Evolutionary conservation across 2,329 filamentous ascomycete genomes (phyloP).

Genomic region (Pestalotiopsis sp.): DNA sequence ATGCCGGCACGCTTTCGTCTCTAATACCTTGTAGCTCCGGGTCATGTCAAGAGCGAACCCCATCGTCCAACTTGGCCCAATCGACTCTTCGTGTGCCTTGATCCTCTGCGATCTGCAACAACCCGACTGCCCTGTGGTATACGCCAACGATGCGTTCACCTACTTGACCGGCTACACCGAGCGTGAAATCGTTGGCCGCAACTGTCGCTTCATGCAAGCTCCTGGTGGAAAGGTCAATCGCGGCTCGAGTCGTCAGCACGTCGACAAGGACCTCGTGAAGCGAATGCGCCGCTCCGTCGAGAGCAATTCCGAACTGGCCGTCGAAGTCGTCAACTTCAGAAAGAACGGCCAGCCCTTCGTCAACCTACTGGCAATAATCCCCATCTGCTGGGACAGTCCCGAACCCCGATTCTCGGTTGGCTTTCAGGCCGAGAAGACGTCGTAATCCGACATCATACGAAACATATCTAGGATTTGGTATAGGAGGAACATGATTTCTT

Average conservation of each 20-base stretch:
- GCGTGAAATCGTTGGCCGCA: constrained; percentile 73
- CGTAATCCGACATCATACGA: constrained; percentile 13
- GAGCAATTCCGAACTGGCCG: constrained; percentile 45
- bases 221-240: constrained; percentile 66
- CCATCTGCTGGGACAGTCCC: constrained; percentile 66
- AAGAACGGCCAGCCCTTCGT: constrained; percentile 78
- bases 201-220: constrained; percentile 82
- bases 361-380: constrained; percentile 85
- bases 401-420: constrained; percentile 75
- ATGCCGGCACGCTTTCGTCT: too few species aligned
- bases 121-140: constrained; percentile 78
- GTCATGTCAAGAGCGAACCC: constrained; percentile 72
- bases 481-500: neutral
- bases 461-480: neutral
- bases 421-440: constrained; percentile 64
- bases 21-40: constrained; percentile 42
- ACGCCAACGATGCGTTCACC: constrained; percentile 79
- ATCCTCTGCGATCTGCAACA: constrained; percentile 76
- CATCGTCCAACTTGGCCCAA: constrained; percentile 74
- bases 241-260: constrained; percentile 61
- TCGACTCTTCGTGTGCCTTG: constrained; percentile 83
- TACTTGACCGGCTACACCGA: constrained; percentile 76
- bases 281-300: constrained; percentile 49
- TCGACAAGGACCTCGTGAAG: constrained; percentile 64
- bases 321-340: constrained; percentile 73